Conservation (phyloP, 169 alveolate species). For the Perkinsus marinus region DNA sequence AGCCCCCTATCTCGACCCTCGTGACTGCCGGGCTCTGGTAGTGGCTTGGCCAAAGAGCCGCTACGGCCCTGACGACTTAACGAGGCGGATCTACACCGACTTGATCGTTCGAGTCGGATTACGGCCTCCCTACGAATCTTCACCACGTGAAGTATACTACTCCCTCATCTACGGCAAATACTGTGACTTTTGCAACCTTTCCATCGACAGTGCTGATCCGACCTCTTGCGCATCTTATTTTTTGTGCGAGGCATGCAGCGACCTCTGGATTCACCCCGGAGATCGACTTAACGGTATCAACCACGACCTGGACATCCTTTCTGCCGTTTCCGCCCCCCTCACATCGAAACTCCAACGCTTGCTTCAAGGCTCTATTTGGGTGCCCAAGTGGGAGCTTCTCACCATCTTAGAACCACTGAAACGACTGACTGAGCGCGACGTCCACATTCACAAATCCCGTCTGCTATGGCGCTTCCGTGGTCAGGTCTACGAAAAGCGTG, state of each 20-base stretch:
- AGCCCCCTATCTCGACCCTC: neutral
- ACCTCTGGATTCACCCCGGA: neutral
- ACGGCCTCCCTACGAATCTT: neutral
- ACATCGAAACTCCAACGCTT: neutral
- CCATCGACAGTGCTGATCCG: neutral
- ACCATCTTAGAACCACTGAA: neutral
- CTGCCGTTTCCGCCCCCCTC: neutral
- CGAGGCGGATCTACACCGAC: neutral
- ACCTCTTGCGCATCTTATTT: neutral
- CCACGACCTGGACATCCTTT: neutral
- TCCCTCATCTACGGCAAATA: neutral
- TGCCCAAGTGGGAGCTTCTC: neutral
- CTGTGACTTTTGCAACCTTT: neutral
- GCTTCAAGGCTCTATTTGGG: neutral
- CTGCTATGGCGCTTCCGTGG: neutral
- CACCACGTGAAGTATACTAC: neutral
- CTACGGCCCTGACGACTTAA: neutral
- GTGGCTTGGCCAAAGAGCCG: neutral
- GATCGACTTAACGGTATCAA: neutral
- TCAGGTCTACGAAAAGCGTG: neutral
- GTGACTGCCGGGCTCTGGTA: neutral
- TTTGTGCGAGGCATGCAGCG: neutral
- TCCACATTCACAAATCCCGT: neutral
- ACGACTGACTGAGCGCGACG: neutral
- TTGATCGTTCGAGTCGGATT: neutral